Base-by-base conservation (phyloP, 345 rosid genomes). In the Anacardium occidentale region DNA sequence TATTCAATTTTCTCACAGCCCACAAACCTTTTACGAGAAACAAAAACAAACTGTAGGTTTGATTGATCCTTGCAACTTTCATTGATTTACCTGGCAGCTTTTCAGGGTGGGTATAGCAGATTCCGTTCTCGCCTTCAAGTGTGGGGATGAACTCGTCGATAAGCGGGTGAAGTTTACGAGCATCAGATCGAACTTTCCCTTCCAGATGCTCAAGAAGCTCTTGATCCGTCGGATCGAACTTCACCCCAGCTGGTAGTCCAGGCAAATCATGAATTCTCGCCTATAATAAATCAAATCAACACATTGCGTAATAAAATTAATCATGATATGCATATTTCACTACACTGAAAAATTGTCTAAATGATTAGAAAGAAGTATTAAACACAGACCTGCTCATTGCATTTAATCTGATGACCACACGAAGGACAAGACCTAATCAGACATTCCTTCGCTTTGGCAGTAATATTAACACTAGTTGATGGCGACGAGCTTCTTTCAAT, bases 181-280 rank as follows among this genome's bases (percentile, higher is more conserved):
- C 81, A 78, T 95, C 98, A 22, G 81, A 77, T 75, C 90, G 76
- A 57, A 88, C 97, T 83, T 88, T 95, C 37, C 91, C 99, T 60
- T 95, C 99, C 74, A 95, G 83, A 81, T 95, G 99, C 69, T 90
- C 98, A 20, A 95, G 84, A 56, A 95, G 86, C 84, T 95, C 99
- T 76, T 92, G 98, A 85, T 95, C 99, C 2, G 97, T 92, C 29
- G 99, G 99, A 81, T 95, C 99, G 37, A 94, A 94, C 87, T 90
- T 94, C 81, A 94, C 98, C 59, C 98, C 98, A 0, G 98, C 97
- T 10, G 99, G 99, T 54, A 95, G 71, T 69, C 99, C 98, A 2
- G 96, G 98, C 83, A 95, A 83, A 73, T 95, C 94, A 76, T 89
- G 88, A 70, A 95, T 89, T 73, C 92, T 88, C 2, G 85, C 90